Percentiles rank a stretch among this genome's conserved stretches.
Evolutionary conservation across 148 eudicot genomes (phyloP).

Genomic region (Rhododendron griersonianum): DNA sequence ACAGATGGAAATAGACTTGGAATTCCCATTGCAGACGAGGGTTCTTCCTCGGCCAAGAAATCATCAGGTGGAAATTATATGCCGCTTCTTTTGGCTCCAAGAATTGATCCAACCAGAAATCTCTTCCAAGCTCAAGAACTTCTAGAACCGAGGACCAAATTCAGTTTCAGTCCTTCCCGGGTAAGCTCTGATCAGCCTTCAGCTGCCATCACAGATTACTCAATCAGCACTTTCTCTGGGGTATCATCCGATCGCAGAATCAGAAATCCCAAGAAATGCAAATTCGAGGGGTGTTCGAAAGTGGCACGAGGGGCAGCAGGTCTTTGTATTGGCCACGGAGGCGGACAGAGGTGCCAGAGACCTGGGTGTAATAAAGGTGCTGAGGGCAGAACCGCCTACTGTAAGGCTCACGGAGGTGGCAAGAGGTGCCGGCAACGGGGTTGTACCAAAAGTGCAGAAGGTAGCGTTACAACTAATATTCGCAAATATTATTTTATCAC

Average conservation of each 20-base stretch:
- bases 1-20: constrained; percentile 14
- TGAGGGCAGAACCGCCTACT: constrained; percentile 81
- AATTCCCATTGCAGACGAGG: constrained; percentile 60
- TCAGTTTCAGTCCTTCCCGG: constrained; percentile 34
- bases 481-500: too few relatives aligned
- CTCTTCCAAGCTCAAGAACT: constrained; percentile 28
- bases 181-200: constrained; percentile 61
- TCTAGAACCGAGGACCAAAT: constrained; percentile 23
- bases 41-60: constrained; percentile 90
- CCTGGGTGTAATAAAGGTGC: constrained; percentile 89
- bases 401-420: constrained; percentile 99
- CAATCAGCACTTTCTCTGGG: constrained; percentile 34
- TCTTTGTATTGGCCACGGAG: constrained; percentile 90
- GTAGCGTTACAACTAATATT: too few relatives aligned
- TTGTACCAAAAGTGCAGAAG: too few relatives aligned
- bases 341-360: constrained; percentile 91
- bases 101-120: constrained; percentile 25
- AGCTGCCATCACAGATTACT: constrained; percentile 36
- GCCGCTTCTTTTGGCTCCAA: constrained; percentile 65
- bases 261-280: constrained; percentile 53
- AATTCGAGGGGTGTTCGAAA: constrained; percentile 62
- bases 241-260: constrained; percentile 39
- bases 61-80: constrained; percentile 69
- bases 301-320: constrained; percentile 93
- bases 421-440: constrained; percentile 76